phyloP scores from a whole-genome alignment of 495 filamentous ascomycete genomes.

The Lasiosphaeriaceae sp. region DNA sequence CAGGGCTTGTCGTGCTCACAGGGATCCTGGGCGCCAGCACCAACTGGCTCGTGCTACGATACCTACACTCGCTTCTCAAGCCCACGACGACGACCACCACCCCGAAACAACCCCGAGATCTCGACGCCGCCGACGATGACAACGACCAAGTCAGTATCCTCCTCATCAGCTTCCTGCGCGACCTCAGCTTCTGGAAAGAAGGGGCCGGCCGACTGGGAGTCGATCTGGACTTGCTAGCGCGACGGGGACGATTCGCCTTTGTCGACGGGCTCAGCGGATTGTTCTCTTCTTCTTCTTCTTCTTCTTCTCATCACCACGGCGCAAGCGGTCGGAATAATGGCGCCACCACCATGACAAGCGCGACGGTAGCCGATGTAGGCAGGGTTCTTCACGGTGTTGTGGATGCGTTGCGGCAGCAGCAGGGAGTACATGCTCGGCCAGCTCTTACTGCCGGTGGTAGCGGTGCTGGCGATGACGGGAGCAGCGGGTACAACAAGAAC shows the following conservation, averaged over 20 bases:
- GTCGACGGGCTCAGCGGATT: slow-evolving; percentile 61
- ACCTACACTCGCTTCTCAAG: slow-evolving; percentile 55
- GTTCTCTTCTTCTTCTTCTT: background rate
- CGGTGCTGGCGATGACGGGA: background rate
- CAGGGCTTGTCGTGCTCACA: slow-evolving; percentile 62
- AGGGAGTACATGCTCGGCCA: slow-evolving; percentile 14
- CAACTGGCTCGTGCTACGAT: slow-evolving; percentile 70
- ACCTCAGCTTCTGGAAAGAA: slow-evolving; percentile 70
- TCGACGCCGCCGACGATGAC: slow-evolving; percentile 8
- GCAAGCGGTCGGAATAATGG: background rate
- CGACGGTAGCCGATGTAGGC: slow-evolving; percentile 16
- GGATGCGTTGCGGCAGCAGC: background rate
- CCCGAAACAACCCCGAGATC: background rate
- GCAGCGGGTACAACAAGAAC: background rate
- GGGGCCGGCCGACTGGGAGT: slow-evolving; percentile 61
- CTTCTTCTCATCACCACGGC: background rate
- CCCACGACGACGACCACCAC: slow-evolving; percentile 1
- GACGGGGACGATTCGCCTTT: slow-evolving; percentile 59
- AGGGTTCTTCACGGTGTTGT: slow-evolving; percentile 29
- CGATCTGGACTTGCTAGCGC: slow-evolving; percentile 59
- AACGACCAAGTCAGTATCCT: slow-evolving; percentile 49
- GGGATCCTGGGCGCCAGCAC: slow-evolving; percentile 66
- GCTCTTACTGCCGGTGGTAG: background rate
- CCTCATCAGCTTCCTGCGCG: slow-evolving; percentile 75
- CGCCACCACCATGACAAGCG: slow-evolving; percentile 2